Percentiles rank a stretch among this genome's conserved stretches.
Evolutionary conservation across 1,139 yeast species (phyloP).

Genomic region (Sugiyamaella japonica): DNA sequence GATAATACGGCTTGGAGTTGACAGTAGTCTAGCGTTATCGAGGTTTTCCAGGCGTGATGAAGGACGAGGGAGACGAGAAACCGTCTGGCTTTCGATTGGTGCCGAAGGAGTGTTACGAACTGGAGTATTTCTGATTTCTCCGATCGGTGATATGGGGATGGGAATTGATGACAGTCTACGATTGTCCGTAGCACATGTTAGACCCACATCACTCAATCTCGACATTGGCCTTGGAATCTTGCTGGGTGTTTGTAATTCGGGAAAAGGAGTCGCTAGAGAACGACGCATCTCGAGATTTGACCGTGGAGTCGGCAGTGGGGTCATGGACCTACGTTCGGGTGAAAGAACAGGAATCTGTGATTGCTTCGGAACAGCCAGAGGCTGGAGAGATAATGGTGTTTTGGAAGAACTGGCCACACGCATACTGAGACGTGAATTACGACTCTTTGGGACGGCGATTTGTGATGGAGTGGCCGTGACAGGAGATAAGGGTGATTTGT

Average conservation of each 20-base stretch:
- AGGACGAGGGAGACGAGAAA: conserved; percentile 1
- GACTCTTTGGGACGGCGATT: neutral
- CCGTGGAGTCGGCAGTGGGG: conserved; percentile 9
- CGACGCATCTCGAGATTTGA: conserved; percentile 8
- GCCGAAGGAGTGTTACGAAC: conserved; percentile 6
- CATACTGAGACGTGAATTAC: conserved; percentile 6
- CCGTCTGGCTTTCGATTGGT: neutral
- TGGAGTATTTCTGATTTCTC: neutral
- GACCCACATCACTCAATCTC: conserved; percentile 12
- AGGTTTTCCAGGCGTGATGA: conserved; percentile 9
- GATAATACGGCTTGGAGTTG: conserved; percentile 1
- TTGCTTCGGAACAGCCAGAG: conserved; percentile 3
- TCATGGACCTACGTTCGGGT: conserved; percentile 16
- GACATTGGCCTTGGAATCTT: conserved; percentile 22
- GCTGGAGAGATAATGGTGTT: neutral
- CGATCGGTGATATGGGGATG: conserved; percentile 1
- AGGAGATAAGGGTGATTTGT: neutral
- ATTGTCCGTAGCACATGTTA: neutral
- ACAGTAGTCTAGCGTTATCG: neutral
- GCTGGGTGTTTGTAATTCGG: conserved; percentile 20
- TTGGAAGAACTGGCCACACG: neutral
- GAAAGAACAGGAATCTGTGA: conserved; percentile 23
- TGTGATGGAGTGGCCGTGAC: neutral
- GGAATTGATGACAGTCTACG: conserved; percentile 8
- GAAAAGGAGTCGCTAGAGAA: neutral